A percentile compares a stretch with the other conserved stretches of the same genome.
Evolutionary conservation across 805 yeast genomes (phyloP).

Genomic region (Wilhelminamyces savonicus): DNA sequence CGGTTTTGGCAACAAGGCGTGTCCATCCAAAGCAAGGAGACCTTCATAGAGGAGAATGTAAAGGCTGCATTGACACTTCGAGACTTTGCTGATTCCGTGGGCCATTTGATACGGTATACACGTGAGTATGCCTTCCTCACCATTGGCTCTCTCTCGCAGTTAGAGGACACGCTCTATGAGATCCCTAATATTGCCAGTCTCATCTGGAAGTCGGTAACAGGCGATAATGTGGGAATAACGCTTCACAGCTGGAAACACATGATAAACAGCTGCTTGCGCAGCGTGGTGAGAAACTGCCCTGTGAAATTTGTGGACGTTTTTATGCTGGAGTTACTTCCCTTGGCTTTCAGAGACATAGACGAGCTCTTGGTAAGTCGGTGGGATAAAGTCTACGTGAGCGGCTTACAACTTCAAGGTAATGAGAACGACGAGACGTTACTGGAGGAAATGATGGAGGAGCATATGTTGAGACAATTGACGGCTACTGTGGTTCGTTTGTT

Average conservation of each 20-base stretch:
- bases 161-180: constrained; percentile 84
- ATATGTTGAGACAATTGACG: constrained; percentile 84
- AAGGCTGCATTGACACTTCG: constrained; percentile 90
- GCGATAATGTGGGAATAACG: constrained; percentile 79
- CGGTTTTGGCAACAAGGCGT: constrained; percentile 99
- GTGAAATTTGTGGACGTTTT: constrained; percentile 57
- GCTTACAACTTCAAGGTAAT: constrained; percentile 50
- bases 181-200: constrained; percentile 73
- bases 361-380: constrained; percentile 68
- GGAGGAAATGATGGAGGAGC: constrained; percentile 99
- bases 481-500: constrained; percentile 84
- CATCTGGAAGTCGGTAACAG: constrained; percentile 84
- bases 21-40: constrained; percentile 87
- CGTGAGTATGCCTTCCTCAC: constrained; percentile 93
- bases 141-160: constrained; percentile 79
- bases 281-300: constrained; percentile 87
- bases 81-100: constrained; percentile 97
- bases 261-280: constrained; percentile 82
- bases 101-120: constrained; percentile 91
- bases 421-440: constrained; percentile 77
- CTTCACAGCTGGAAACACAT: constrained; percentile 97
- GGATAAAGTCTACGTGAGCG: constrained; percentile 58
- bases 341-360: constrained; percentile 66
- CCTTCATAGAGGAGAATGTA: constrained; percentile 88
- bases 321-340: constrained; percentile 74